Evolutionary conservation across 257 asterid genomes (phyloP), one percentile per base, ranked within the genome.

Genomic region (Thymus quinquecostatus): DNA sequence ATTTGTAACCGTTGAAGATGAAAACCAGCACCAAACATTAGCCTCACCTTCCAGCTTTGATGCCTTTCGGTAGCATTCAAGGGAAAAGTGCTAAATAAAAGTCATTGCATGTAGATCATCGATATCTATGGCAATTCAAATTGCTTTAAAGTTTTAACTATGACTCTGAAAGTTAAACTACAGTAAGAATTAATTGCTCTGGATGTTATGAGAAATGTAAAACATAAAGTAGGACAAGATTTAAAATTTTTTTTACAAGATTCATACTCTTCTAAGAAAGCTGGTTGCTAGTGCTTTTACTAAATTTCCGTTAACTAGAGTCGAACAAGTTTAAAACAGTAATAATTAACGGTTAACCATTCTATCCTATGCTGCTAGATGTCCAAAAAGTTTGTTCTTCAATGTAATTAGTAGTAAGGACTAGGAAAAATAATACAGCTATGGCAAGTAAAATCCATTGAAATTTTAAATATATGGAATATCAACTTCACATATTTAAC

Each of bases 61-160:
- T 11, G 44, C 59, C 75, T 68, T 68, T 68, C 64, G 59, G 10
- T 60, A 50, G 75, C 75, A 68, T 51, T 67, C 51, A 66, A 40
- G 10, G 79, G 41, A 49, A 74, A 68, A 59, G 59, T 29, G 40
- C 40, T 47, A 10, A 34, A 56, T 44, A 67, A 13, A 66, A 57
- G 64, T 10, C 30, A 10, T 8, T 67, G 59, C 68, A 29, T 32
- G 29, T 55, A 47, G 53, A 74, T 48, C 30, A 61, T 48, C 36
- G 40, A 71, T 30, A 57, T 30, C 10, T 47, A 45, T 45, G 32
- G 30, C 47, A 33, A 45, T 56, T 44, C 57, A 29, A 69, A 57
- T 10, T 57, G 53, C 28, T 38, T 38, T 38, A 4, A 4, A 5
- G 41, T 33, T 13, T 38, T 44, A 34, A 59, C 38, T 58, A 70